Base-by-base conservation (phyloP, 495 filamentous ascomycete genomes). In the Annulohypoxylon moriforme region DNA sequence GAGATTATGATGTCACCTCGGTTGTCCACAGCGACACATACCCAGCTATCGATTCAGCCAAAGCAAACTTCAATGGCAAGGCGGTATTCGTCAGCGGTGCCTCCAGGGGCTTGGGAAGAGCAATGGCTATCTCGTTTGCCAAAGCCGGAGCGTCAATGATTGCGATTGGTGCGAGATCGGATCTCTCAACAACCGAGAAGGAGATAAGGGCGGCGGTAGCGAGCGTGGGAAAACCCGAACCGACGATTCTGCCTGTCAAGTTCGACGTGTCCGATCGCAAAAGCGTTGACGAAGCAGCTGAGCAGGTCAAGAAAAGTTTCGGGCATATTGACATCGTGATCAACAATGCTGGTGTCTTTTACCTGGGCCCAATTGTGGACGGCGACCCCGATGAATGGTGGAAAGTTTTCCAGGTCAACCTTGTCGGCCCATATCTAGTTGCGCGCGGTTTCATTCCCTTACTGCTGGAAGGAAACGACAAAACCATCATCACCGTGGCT, bases 241-340 rank as follows among this genome's bases (percentile, higher is more conserved):
- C 85, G 0, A 71, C 69, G 13, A 72, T 88, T 13, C 72, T 83
- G 0, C 69, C 75, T 24, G 31, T 86, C 10, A 49, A 73, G n/a
- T 40, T 87, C 3, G 85, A 88, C 69, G 81, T 87, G 13, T 75
- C 80, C 7, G 76, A 78, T 42, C 63, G 69, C 18, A 71, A 74
- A 1, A 79, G 70, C 52, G 82, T 86, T 4, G 77, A 76, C 1
- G 66, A 59, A 0, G 80, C 78, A 0, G 81, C 75, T 4, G 57
- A 74, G 4, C 33, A 75, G 9, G 69, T 80, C 3, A 77, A 79
- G 20, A 29, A 76, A 36, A 44, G 50, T 0, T 79, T 82, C 46
- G 81, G 81, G 3, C 70, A 75, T 0, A 63, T 88, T 0, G 86
- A 90, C 55, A 81, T 89, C 40, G 70, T 89, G 14, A 76, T 89